Evolutionary conservation across 2,329 filamentous ascomycete genomes (phyloP), one percentile per base, ranked within the genome.

Genomic region (Ophidiomyces ophidiicola): DNA sequence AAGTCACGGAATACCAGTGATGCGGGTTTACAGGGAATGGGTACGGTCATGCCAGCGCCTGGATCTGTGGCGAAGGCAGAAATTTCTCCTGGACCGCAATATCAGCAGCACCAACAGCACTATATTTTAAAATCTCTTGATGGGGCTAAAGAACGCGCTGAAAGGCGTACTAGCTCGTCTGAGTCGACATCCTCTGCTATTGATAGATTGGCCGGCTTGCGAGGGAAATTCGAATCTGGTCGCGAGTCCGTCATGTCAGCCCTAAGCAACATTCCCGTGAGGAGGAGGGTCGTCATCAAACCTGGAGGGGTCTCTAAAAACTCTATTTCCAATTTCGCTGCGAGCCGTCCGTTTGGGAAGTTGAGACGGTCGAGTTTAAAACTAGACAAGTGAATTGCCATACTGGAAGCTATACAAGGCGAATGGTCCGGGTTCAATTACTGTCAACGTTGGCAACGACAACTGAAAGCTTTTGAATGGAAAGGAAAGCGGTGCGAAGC

Each of bases 211-310:
- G n/a, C 18, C 11, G 7, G 32, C 7, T 23, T 36, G 14, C 24
- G 32, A 12, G 20, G 10, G 7, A 41, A 20, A 19, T 12, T 41
- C 6, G 38, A 36, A 18, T 35, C 32, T 21, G 20, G 38, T 15
- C 29, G 25, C n/a, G 38, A 41, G 1, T 41, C 38, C 5, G 38
- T 41, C 8, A 41, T 34, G 19, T 35, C 31, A 24, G 38, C 32
- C 10, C 11, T 41, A 3, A 41, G 25, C 32, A 41, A 36, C 25
- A 12, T 41, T 18, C 31, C 32, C 4, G 19, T 18, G 14, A 41
- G 21, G 5, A 25, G 21, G 6, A 39, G n/a, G n/a, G 30, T 6
- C 30, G 19, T 19, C 37, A 39, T 29, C 37, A 39, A 14, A 33
- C 23, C 37, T 21, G 37, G 37, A n/a, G 21, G 29, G 20, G 11